Conservation (phyloP, 352 stramenopile species). For the Albugo laibachii region DNA sequence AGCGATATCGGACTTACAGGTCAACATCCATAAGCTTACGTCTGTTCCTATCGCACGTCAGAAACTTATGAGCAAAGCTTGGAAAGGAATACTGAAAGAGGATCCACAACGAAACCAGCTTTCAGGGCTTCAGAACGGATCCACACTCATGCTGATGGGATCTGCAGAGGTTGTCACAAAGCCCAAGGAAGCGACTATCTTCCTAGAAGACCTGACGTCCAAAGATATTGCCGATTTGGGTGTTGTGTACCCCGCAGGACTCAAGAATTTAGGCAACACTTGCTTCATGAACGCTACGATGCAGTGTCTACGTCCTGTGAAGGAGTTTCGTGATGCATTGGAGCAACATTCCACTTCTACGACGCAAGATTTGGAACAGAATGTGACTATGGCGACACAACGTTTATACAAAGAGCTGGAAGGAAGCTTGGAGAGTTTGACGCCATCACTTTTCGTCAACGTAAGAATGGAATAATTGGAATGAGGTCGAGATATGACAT, state of each 20-base stretch:
- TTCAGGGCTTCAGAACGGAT: conserved; percentile 31
- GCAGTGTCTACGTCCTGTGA: conserved; percentile 82
- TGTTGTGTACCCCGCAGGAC: conserved; percentile 78
- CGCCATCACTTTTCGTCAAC: conserved; percentile 53
- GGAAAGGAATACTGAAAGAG: conserved; percentile 82
- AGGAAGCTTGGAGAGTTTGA: conserved; percentile 44
- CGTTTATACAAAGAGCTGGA: conserved; percentile 72
- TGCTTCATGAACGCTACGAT: conserved; percentile 91
- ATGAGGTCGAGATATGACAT: conserved; percentile 6
- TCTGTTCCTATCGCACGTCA: conserved; percentile 65
- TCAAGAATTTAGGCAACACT: conserved; percentile 86
- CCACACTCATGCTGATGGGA: conserved; percentile 86
- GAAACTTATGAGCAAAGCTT: conserved; percentile 80
- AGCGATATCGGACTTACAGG: conserved; percentile 48
- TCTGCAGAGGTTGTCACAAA: conserved; percentile 82
- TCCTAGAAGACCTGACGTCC: conserved; percentile 73
- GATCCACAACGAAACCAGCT: conserved; percentile 38
- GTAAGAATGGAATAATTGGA: conserved; percentile 24
- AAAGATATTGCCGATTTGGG: conserved; percentile 67
- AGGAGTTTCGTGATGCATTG: conserved; percentile 76
- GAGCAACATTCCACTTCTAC: conserved; percentile 26
- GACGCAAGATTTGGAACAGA: conserved; percentile 39
- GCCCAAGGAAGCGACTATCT: conserved; percentile 56
- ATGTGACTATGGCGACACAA: conserved; percentile 53
- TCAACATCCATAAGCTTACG: conserved; percentile 69